Evolutionary conservation across 2,329 filamentous ascomycete species (phyloP).

Genomic region (Purpureocillium takamizusanense): DNA sequence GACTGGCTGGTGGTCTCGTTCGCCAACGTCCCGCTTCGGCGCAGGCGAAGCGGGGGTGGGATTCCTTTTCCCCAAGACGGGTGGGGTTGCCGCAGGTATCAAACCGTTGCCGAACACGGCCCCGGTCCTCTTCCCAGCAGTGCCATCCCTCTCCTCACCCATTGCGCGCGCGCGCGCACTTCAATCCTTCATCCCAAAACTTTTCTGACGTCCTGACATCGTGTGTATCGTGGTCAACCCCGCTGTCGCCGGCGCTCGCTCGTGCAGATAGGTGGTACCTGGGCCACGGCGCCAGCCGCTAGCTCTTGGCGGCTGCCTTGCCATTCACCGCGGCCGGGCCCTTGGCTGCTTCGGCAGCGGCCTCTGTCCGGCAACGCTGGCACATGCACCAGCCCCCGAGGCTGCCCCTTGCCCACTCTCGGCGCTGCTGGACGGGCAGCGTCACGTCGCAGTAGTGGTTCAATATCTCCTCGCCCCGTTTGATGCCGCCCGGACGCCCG

Average conservation of each 20-base stretch:
- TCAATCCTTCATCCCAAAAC: too few relatives aligned
- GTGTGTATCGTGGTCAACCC: too few relatives aligned
- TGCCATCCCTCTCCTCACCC: too few relatives aligned
- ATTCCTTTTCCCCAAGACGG: neutral
- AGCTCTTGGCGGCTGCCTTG: too few relatives aligned
- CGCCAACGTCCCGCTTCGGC: too few relatives aligned
- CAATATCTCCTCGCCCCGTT: slow-evolving; percentile 72
- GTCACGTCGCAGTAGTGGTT: slow-evolving; percentile 92
- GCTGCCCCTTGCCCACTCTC: slow-evolving; percentile 83
- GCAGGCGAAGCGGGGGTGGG: too few relatives aligned
- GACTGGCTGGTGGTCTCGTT: too few relatives aligned
- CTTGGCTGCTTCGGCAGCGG: slow-evolving; percentile 16
- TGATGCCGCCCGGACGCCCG: slow-evolving; percentile 50
- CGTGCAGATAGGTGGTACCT: too few relatives aligned
- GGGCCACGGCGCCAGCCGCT: neutral
- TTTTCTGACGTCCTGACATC: too few relatives aligned
- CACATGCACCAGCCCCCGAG: slow-evolving; percentile 88
- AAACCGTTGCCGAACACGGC: too few relatives aligned
- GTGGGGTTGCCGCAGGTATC: neutral
- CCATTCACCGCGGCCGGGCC: neutral
- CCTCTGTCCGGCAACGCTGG: slow-evolving; percentile 68
- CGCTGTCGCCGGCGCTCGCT: too few relatives aligned
- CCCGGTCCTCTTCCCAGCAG: neutral
- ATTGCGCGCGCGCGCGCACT: too few relatives aligned
- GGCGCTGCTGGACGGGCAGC: slow-evolving; percentile 66